phyloP scores from a whole-genome alignment of 2,329 filamentous ascomycete species.

The Plectosphaerella plurivora region DNA sequence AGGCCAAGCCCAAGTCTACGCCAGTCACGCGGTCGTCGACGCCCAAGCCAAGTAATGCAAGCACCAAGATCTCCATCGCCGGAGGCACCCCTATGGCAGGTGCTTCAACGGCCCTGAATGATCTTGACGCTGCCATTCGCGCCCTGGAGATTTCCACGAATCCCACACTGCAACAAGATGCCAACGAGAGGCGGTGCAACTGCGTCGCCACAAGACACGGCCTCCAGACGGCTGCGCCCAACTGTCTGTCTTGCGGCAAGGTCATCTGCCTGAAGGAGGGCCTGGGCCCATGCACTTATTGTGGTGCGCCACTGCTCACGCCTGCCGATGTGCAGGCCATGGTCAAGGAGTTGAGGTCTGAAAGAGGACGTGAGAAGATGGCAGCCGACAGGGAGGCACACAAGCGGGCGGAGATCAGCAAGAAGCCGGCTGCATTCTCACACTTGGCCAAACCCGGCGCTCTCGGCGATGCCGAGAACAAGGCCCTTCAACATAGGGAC shows the following conservation, averaged over 20 bases:
- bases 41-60: conserved; percentile 41
- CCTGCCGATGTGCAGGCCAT: conserved; percentile 75
- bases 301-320: conserved; percentile 68
- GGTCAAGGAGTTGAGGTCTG: conserved; percentile 76
- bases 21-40: conserved; percentile 48
- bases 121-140: conserved; percentile 77
- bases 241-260: conserved; percentile 89
- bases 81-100: conserved; percentile 82
- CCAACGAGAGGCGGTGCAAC: conserved; percentile 67
- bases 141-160: conserved; percentile 90
- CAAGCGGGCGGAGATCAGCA: conserved; percentile 60
- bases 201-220: conserved; percentile 88
- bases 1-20: conserved; percentile 52
- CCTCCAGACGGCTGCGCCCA: conserved; percentile 84
- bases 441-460: conserved; percentile 29
- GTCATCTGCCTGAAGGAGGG: conserved; percentile 94
- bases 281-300: conserved; percentile 90
- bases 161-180: conserved; percentile 57
- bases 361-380: conserved; percentile 84
- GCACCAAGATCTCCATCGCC: conserved; percentile 65
- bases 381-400: conserved; percentile 70
- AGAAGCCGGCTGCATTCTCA: conserved; percentile 56
- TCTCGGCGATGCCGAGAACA: conserved; percentile 53
- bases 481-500: conserved; percentile 75
- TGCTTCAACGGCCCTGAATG: conserved; percentile 66